Percentiles rank a stretch among this genome's conserved stretches.
Conservation (phyloP, 2,329 filamentous ascomycete species). For the Stagonosporopsis chrysanthemi region DNA sequence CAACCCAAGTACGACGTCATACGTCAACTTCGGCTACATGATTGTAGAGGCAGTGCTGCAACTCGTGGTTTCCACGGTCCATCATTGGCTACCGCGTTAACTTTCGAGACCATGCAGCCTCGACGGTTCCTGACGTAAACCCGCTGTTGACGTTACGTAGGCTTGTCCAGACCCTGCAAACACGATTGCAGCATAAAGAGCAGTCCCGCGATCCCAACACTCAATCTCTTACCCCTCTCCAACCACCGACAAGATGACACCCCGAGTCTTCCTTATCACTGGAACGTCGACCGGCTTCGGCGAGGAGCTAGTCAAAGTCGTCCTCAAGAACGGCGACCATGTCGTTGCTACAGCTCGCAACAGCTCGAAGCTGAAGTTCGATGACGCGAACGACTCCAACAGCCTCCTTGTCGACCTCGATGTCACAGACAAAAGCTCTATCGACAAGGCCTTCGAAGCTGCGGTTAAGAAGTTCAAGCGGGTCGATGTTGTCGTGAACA, state of each 20-base stretch:
- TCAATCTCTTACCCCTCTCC: no score
- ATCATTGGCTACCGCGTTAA: slow-evolving; percentile 3
- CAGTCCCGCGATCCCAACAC: neutral
- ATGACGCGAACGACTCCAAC: slow-evolving; percentile 55
- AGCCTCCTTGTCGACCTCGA: slow-evolving; percentile 61
- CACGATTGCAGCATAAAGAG: slow-evolving; percentile 6
- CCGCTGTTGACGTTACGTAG: slow-evolving; percentile 10
- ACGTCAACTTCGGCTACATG: neutral
- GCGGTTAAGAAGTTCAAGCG: slow-evolving; percentile 60
- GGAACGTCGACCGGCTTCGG: slow-evolving; percentile 59
- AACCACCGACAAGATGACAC: slow-evolving; percentile 42
- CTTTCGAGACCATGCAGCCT: neutral
- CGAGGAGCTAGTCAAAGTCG: slow-evolving; percentile 53
- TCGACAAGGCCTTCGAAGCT: slow-evolving; percentile 56
- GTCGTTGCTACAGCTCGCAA: slow-evolving; percentile 57
- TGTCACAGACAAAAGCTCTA: slow-evolving; percentile 57
- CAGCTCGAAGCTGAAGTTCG: slow-evolving; percentile 52
- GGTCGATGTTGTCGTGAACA: slow-evolving; percentile 68
- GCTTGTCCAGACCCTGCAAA: slow-evolving; percentile 1
- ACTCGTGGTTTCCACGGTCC: neutral
- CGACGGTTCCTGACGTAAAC: slow-evolving; percentile 2
- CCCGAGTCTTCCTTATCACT: slow-evolving; percentile 57
- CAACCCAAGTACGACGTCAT: slow-evolving; percentile 5
- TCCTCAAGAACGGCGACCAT: slow-evolving; percentile 53
- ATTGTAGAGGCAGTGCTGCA: neutral